phyloP scores from a whole-genome alignment of 106 monocot genomes.

The Dendrobium huoshanense region DNA sequence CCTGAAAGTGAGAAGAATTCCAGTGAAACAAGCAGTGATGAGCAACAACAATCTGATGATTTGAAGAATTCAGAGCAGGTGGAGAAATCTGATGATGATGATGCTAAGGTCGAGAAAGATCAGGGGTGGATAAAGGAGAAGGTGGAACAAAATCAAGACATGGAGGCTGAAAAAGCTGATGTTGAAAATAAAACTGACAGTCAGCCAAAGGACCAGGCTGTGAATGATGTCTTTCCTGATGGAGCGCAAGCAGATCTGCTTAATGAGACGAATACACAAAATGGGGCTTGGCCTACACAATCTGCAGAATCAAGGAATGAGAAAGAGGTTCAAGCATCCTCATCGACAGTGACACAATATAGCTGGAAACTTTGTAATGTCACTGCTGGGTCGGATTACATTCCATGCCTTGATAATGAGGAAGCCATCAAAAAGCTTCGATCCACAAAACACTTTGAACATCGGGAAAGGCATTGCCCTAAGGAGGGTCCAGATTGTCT shows the following conservation, averaged over 20 bases:
- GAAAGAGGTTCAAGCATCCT: slow-evolving; percentile 45
- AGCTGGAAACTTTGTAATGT: slow-evolving; percentile 85
- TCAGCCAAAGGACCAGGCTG: slow-evolving; percentile 23
- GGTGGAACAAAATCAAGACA: slow-evolving; percentile 23
- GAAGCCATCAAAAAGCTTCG: slow-evolving; percentile 57
- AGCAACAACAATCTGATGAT: slow-evolving; percentile 16
- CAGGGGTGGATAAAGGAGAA: slow-evolving; percentile 27
- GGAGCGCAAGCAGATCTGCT: slow-evolving; percentile 70
- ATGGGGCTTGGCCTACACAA: slow-evolving; percentile 74
- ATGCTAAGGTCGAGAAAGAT: slow-evolving; percentile 18
- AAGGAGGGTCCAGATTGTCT: slow-evolving; percentile 70
- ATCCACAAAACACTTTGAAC: slow-evolving; percentile 74
- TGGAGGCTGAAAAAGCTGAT: slow-evolving; percentile 17
- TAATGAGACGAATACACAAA: slow-evolving; percentile 64
- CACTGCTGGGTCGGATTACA: slow-evolving; percentile 66
- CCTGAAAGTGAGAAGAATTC: slow-evolving; percentile 6
- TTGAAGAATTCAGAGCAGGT: slow-evolving; percentile 9
- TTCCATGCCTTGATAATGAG: slow-evolving; percentile 94
- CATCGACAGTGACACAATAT: slow-evolving; percentile 21
- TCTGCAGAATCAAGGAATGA: slow-evolving; percentile 70
- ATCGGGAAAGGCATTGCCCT: slow-evolving; percentile 93
- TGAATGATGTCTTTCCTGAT: slow-evolving; percentile 47
- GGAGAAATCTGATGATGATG: slow-evolving; percentile 17
- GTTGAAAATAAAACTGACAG: slow-evolving; percentile 17
- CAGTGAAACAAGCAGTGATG: slow-evolving; percentile 6